Percentiles rank a stretch among this genome's conserved stretches.
These are phyloP conservation scores for Porodaedalea pini DNA, from an alignment of 1,284 basidiomycete species.

Conservation along the genomic window DNA sequence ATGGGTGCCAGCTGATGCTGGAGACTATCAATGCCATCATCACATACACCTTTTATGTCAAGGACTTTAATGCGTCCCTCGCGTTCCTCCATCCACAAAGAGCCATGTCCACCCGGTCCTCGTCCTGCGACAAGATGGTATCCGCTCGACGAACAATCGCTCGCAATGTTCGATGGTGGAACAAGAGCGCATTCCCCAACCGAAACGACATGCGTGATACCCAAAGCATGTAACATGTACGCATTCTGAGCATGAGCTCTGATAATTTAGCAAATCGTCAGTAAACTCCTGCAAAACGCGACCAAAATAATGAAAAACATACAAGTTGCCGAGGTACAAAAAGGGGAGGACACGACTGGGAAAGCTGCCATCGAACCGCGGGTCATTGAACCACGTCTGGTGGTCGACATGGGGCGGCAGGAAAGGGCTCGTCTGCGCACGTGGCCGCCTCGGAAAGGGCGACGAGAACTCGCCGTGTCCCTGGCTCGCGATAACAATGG, in stretches of 20 bases:
- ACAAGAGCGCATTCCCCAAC: constrained; percentile 91
- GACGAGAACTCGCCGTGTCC: constrained; percentile 22
- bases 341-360: constrained; percentile 92
- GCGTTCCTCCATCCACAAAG: constrained; percentile 84
- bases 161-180: constrained; percentile 48
- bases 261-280: constrained; percentile 8
- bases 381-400: constrained; percentile 89
- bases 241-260: constrained; percentile 93
- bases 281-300: constrained; percentile 7
- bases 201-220: constrained; percentile 96
- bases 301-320: constrained; percentile 35
- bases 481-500: constrained; percentile 23
- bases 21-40: constrained; percentile 94
- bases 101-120: constrained; percentile 55
- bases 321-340: constrained; percentile 94
- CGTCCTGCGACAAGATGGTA: constrained; percentile 43
- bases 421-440: constrained; percentile 66
- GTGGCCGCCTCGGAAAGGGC: constrained; percentile 43
- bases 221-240: constrained; percentile 93
- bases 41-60: constrained; percentile 85
- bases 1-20: constrained; percentile 84
- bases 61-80: constrained; percentile 85
- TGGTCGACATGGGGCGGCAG: constrained; percentile 65
- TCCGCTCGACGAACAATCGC: constrained; percentile 29
- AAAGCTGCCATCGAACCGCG: constrained; percentile 92